A percentile compares a stretch with the other conserved stretches of the same genome.
Evolutionary conservation across 805 yeast genomes (phyloP).

Genomic region (Candida silvatica): DNA sequence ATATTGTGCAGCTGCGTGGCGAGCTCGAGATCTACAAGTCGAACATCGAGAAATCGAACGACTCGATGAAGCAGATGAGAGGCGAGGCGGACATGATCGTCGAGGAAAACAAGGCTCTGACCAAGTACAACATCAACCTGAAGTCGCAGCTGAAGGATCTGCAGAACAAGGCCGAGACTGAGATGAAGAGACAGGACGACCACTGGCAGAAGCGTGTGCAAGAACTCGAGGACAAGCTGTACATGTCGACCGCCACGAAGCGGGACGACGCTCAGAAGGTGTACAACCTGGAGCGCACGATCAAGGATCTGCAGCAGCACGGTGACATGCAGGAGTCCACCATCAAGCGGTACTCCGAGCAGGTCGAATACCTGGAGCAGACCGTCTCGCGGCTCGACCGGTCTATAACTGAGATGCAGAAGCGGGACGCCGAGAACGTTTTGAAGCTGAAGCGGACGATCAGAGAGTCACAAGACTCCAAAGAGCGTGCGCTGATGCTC

Average conservation of each 20-base stretch:
- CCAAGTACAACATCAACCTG: conserved; percentile 45
- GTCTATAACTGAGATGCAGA: conserved; percentile 33
- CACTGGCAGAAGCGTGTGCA: conserved; percentile 53
- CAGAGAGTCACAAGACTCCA: conserved; percentile 47
- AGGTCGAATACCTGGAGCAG: conserved; percentile 45
- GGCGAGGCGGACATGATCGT: conserved; percentile 45
- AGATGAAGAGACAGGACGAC: conserved; percentile 38
- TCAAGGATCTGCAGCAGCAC: conserved; percentile 45
- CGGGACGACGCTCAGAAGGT: conserved; percentile 44
- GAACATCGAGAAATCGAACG: conserved; percentile 16
- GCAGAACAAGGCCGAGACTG: conserved; percentile 42
- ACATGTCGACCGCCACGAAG: conserved; percentile 35
- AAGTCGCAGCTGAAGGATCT: conserved; percentile 33
- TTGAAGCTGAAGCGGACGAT: conserved; percentile 37
- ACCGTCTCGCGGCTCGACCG: conserved; percentile 38
- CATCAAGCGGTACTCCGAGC: conserved; percentile 46
- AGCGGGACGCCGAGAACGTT: conserved; percentile 35
- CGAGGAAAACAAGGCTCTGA: conserved; percentile 62
- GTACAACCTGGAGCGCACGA: conserved; percentile 40
- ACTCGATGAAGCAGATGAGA: conserved; percentile 28
- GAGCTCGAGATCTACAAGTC: conserved; percentile 19
- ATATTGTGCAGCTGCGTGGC: conserved; percentile 22
- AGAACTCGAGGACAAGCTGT: conserved; percentile 42
- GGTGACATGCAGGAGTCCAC: conserved; percentile 42
- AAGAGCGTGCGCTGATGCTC: conserved; percentile 41